Base-by-base conservation (phyloP, 495 filamentous ascomycete species). In the Hypoxylon fragiforme region DNA sequence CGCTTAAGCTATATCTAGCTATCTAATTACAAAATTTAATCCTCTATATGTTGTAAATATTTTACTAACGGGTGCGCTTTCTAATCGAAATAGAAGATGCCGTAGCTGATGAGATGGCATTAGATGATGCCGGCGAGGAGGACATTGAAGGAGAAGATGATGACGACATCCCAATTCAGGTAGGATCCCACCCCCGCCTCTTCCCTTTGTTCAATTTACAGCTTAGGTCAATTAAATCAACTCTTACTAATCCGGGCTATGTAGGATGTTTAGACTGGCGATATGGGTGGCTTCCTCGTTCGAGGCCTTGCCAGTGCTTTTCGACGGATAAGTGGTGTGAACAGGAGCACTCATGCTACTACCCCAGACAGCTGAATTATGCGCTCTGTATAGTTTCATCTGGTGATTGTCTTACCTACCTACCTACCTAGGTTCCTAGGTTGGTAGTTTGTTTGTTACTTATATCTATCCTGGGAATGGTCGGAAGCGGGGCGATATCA, bases 261-360 rank as follows among this genome's bases (percentile, higher is more conserved):
- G 55, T 39, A 67, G 65, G 65, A 63, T 5, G 54, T 62, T 62
- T 67, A 65, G 57, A 52, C 53, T 34, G 45, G 31, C 35, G 41
- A 62, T 50, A 15, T 50, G 37, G 42, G 16, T 13, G 52, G 44
- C 32, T 49, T 48, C 40, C 36, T 45, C 42, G 44, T 61, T 48
- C 45, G 51, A 46, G 57, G 48, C 45, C 18, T 67, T 39, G 50
- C 51, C 30, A 60, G 26, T 32, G 64, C 45, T 35, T 52, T 67
- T 24, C 44, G 48, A 34, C 46, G 50, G 43, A 45, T 57, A 21
- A 60, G 62, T 35, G 56, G 49, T 32, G 41, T 31, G 28, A 43
- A 44, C 14, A 44, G 35, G 24, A 37, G 20, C 19, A 24, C 36
- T 16, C 46, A 41, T 8, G 44, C 13, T 38, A n/a, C n/a, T n/a